These are phyloP conservation scores for Lecanosticta acicola DNA, from an alignment of 2,329 filamentous ascomycete species.

Conservation along the genomic window DNA sequence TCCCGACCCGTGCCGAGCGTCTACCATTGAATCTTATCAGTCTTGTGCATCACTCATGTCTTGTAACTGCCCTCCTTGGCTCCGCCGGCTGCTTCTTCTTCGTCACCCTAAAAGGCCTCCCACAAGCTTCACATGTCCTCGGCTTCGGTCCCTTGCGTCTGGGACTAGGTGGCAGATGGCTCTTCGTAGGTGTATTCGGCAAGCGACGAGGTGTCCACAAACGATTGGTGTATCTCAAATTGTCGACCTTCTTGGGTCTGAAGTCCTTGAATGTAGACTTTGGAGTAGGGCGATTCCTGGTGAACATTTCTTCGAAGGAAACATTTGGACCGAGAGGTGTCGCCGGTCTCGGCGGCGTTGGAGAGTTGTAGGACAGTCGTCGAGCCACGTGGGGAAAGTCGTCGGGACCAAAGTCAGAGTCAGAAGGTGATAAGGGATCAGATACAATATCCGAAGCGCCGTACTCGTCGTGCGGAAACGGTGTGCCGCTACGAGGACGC, in stretches of 20 bases:
- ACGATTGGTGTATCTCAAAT: slow-evolving; percentile 14
- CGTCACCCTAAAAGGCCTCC: slow-evolving; percentile 10
- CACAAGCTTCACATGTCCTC: slow-evolving; percentile 12
- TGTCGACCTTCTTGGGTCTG: slow-evolving; percentile 11
- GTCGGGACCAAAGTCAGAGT: no score
- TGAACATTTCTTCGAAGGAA: slow-evolving; percentile 7
- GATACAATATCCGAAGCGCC: no score
- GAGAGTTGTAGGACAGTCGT: not conserved
- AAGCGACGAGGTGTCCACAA: slow-evolving; percentile 10
- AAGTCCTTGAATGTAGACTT: slow-evolving; percentile 6
- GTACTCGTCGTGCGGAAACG: no score
- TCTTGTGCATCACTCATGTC: no score
- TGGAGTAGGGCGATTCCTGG: not conserved
- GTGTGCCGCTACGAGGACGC: no score
- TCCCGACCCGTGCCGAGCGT: no score
- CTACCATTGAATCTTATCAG: no score
- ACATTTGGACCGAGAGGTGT: not conserved
- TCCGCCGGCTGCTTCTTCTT: no score
- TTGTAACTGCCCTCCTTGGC: not conserved
- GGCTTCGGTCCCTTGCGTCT: slow-evolving; percentile 4
- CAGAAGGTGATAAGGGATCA: no score
- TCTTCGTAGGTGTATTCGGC: slow-evolving; percentile 17
- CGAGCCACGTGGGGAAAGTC: not conserved
- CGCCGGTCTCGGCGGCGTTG: not conserved
- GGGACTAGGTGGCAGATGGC: slow-evolving; percentile 14